Evolutionary conservation across 768 basidiomycete genomes (phyloP), one percentile per base, ranked within the genome.

Genomic region (Peribolospora kevripleyi): DNA sequence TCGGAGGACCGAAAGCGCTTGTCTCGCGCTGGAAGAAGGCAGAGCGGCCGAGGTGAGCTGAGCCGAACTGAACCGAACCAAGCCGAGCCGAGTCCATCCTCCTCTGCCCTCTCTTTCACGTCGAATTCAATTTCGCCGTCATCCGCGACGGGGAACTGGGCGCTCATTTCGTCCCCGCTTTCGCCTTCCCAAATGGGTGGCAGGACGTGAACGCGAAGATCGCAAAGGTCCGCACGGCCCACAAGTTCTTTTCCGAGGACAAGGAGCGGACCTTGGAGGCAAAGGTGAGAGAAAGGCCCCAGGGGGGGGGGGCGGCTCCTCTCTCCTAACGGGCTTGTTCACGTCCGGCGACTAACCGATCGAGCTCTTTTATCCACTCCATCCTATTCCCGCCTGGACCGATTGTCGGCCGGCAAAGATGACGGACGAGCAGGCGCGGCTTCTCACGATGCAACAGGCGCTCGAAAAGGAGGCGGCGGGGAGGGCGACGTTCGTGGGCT

Each of bases 181-280:
- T 25, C 25, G 25, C 25, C 25, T 25, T 25, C 25, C 25, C 25
- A 25, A 25, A 25, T 25, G 25, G 25, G 25, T 25, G 14, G 3
- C 59, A 93, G 86, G 82, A 88, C 66, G 77, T 79, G 48, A 61
- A 70, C 11, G 75, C 84, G 3, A 79, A 76, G 63, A 73, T 88
- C 43, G 71, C 74, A 0, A 75, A 79, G 11, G 75, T 91, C 54
- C 81, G 80, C 64, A 73, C 77, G 13, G 86, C 90, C 1, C 82
- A 85, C 57, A 95, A 88, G 64, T 87, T 84, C 68, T 88, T 97
- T 64, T 81, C 79, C 1, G 88, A 98, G 65, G 87, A 97, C 65
- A 95, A 88, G 66, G 88, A 97, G 60, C 74, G 80, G 2, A 61
- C 68, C 0, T 97, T 95, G 64, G 93, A 98, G 67, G 80, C 88